Base-by-base conservation (phyloP, 140 eudicot genomes). In the Senecio squalidus region DNA sequence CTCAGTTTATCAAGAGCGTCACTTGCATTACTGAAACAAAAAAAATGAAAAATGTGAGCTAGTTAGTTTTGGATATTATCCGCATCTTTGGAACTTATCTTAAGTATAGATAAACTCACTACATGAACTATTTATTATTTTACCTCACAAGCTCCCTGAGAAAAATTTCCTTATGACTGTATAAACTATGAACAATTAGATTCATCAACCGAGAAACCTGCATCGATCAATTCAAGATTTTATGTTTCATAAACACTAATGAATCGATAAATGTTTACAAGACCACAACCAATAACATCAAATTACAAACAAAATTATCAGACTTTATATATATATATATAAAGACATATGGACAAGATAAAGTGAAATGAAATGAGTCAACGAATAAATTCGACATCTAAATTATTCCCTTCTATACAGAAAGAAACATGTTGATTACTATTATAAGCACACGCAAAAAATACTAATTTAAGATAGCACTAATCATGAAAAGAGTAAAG, bases 71-170 rank as follows among this genome's bases (percentile, higher is more conserved):
- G 1, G 23, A 39, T 43, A 36, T 36, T 1, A 22, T 24, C 38
- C 15, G 0, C 5, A 50, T n/a, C 5, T 13, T 13, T 23, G 3
- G n/a, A 25, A 52, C 27, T 8, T 26, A 52, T n/a, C 1, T 5
- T 7, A 27, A 14, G 23, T 27, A 18, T 27, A 27, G n/a, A n/a
- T n/a, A n/a, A n/a, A n/a, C n/a, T n/a, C n/a, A n/a, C n/a, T n/a
- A n/a, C 21, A 24, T 9, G 21, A 11, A 25, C 29, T 8, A 51
- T 20, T 20, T 9, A 60, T 30, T 15, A 23, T 38, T 54, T 66
- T 53, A 92, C 98, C 98, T 92, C 58, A 92, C 96, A 36, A 92
- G 98, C 78, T 92, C 98, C 56, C 98, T 51, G 30, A 92, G 95
- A 66, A 92, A 92, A 40, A 92, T 89, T 67, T 92, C 98, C 72